phyloP scores from a whole-genome alignment of 805 yeast species.

The Cyberlindnera misumaiensis region DNA sequence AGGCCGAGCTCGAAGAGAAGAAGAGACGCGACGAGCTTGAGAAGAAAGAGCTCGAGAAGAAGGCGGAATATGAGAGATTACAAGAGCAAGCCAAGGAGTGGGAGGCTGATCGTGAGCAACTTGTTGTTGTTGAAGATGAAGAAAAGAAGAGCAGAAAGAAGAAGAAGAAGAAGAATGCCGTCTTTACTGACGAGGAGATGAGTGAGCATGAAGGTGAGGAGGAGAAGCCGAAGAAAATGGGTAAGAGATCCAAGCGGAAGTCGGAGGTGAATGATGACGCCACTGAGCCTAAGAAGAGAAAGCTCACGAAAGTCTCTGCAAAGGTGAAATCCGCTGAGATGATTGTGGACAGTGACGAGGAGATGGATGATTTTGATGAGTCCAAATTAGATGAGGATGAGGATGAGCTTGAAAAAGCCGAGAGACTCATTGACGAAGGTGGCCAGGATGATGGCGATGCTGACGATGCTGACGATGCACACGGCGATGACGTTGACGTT shows the following conservation, averaged over 20 bases:
- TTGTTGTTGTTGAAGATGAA: conserved; percentile 30
- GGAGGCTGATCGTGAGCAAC: conserved; percentile 44
- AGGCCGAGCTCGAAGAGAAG: conserved; percentile 42
- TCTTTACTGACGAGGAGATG: conserved; percentile 40
- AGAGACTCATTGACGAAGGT: conserved; percentile 14
- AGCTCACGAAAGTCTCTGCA: conserved; percentile 11
- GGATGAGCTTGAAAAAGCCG: conserved; percentile 16
- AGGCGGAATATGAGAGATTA: conserved; percentile 40
- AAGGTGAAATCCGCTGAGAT: conserved; percentile 31
- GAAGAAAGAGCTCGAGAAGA: conserved; percentile 30
- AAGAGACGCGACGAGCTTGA: conserved; percentile 43
- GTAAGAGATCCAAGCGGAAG: conserved; percentile 16
- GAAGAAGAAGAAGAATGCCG: conserved; percentile 30
- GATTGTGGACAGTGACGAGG: conserved; percentile 40
- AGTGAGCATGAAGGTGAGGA: conserved; percentile 24
- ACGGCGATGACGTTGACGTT: too few relatives aligned
- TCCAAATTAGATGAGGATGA: conserved; percentile 19
- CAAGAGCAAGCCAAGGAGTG: conserved; percentile 54
- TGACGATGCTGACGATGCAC: conserved; percentile 8
- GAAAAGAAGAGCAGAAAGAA: conserved; percentile 29
- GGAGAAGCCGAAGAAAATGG: conserved; percentile 15
- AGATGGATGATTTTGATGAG: conserved; percentile 19
- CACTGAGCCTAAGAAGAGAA: conserved; percentile 20
- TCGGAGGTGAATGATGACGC: conserved; percentile 25
- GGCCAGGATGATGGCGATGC: conserved; percentile 9